Conservation (phyloP, 2,329 filamentous ascomycete genomes). For the Capronia americana region DNA sequence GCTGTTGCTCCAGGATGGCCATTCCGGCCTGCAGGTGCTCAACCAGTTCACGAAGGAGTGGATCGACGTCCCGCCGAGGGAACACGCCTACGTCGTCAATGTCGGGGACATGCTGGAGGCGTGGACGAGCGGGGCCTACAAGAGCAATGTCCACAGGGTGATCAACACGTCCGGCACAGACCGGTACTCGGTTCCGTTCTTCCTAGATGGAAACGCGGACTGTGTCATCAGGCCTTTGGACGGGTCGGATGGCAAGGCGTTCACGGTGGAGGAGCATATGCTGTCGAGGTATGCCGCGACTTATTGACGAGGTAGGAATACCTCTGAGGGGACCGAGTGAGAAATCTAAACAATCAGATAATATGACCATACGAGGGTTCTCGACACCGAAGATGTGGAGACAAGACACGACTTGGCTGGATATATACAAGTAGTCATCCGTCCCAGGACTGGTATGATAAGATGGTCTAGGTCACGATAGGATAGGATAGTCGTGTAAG, state of each 20-base stretch:
- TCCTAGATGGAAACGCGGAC: slow-evolving; percentile 62
- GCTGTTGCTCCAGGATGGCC: slow-evolving; percentile 59
- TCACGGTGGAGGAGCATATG: slow-evolving; percentile 37
- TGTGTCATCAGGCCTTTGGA: slow-evolving; percentile 40
- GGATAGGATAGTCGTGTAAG: not conserved
- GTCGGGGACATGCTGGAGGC: slow-evolving; percentile 33
- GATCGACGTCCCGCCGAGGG: slow-evolving; percentile 53
- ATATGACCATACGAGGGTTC: no score
- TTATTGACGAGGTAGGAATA: slow-evolving; percentile 7
- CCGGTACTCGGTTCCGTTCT: slow-evolving; percentile 64
- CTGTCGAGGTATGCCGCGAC: slow-evolving; percentile 30
- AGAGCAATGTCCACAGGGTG: slow-evolving; percentile 62
- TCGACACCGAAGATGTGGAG: no score
- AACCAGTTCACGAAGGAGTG: slow-evolving; percentile 54
- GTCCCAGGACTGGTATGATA: no score
- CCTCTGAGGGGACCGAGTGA: no score
- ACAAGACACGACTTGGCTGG: no score
- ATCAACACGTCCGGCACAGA: slow-evolving; percentile 59
- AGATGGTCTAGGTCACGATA: no score
- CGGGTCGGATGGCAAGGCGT: slow-evolving; percentile 23
- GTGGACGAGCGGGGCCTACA: slow-evolving; percentile 60
- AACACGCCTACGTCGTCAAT: slow-evolving; percentile 58
- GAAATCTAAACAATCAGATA: no score
- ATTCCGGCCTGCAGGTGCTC: slow-evolving; percentile 60
- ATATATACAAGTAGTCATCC: no score